Evolutionary conservation across 257 asterid genomes (phyloP).

Genomic region (Agastache rugosa): DNA sequence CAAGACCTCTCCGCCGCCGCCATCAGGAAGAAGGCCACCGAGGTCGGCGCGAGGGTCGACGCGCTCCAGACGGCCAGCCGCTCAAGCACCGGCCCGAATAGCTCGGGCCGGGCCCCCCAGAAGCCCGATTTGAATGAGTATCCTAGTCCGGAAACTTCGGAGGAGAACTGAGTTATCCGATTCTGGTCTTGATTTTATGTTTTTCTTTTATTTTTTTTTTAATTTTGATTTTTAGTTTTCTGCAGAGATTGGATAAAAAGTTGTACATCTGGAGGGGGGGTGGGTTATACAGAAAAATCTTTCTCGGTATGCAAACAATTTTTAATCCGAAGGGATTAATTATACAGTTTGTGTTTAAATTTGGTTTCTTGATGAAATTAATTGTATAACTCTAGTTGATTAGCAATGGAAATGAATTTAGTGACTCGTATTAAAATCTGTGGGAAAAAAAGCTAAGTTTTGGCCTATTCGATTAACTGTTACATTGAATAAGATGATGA

Average conservation of each 20-base stretch:
- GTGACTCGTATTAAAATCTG: no score
- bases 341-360: conserved; percentile 8
- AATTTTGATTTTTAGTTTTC: background rate
- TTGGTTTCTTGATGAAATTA: conserved; percentile 13
- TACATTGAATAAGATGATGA: conserved; percentile 26
- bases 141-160: conserved; percentile 46
- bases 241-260: conserved; percentile 24
- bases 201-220: background rate
- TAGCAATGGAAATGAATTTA: conserved; percentile 15
- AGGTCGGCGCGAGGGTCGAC: conserved; percentile 58
- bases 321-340: conserved; percentile 36
- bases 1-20: conserved; percentile 51
- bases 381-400: conserved; percentile 10
- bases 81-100: conserved; percentile 9
- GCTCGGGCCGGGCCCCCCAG: conserved; percentile 18
- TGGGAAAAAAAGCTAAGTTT: background rate
- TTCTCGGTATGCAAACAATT: background rate
- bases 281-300: conserved; percentile 15
- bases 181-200: background rate
- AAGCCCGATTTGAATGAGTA: conserved; percentile 54
- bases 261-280: conserved; percentile 29
- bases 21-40: conserved; percentile 57
- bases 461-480: conserved; percentile 17
- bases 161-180: conserved; percentile 35
- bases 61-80: conserved; percentile 42